Base-by-base conservation (phyloP, 2,329 filamentous ascomycete genomes). In the Leptodontidium sp. region DNA sequence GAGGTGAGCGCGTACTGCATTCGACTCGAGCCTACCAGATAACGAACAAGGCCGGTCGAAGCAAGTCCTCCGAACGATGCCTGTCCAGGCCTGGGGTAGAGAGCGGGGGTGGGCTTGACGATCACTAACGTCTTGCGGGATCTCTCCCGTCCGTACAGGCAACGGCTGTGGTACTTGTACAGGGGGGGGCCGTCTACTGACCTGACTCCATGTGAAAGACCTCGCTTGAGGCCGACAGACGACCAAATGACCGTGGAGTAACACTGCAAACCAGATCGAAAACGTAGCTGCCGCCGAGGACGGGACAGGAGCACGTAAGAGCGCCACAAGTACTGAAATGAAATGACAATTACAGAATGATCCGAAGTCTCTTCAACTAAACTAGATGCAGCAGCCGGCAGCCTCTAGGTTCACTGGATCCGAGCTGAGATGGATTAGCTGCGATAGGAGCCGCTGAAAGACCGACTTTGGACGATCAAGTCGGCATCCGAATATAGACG, bases 71-170 rank as follows among this genome's bases (percentile, higher is more conserved):
- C 53, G 53, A 40, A 58, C 55, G 35, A 59, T 59, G 55, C 55
- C 55, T 43, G 35, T 59, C 55, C 38, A 35, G 55, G 55, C n/a
- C n/a, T 43, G 55, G 55, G 53, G 35, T 26, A 59, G 21, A 26
- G 45, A 59, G 55, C 55, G 55, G 55, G 35, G 38, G 32, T 43
- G 35, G 55, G 35, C n/a, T 43, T 43, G 35, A 59, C 40, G 55
- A 59, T 59, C 55, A 14, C 55, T 59, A 59, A 59, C 55, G 55
- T 59, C 17, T 17, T 59, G 38, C 11, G 26, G 35, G 35, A 59
- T 7, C 35, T 59, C 12, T 38, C 38, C 55, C 55, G 55, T 45
- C 24, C 21, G 21, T 43, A 26, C 35, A 59, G 21, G 35, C 35
- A 45, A 59, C 32, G 38, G 8, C 8, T 2, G n/a, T 59, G 55